Evolutionary conservation across 768 basidiomycete genomes (phyloP).

Genomic region (Kondoa malvinella): DNA sequence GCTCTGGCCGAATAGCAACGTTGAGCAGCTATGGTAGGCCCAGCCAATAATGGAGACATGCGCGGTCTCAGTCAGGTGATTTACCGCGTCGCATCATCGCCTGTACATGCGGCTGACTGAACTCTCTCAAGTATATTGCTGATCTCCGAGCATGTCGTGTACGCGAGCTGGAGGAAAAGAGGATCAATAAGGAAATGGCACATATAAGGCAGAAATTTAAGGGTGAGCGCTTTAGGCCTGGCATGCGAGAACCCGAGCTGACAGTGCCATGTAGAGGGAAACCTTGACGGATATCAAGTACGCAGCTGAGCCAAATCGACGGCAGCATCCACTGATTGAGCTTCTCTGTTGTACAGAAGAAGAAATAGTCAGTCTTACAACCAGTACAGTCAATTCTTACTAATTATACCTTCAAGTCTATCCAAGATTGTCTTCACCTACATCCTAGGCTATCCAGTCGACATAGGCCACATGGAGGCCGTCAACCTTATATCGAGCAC

Average conservation of each 20-base stretch:
- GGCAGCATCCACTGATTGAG: no score
- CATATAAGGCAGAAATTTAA: conserved; percentile 99
- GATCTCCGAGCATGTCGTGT: conserved; percentile 94
- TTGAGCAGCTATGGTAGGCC: neutral
- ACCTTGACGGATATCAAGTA: conserved; percentile 37
- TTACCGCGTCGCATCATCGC: neutral
- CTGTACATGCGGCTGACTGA: no score
- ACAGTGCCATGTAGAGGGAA: conserved; percentile 31
- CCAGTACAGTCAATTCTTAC: neutral
- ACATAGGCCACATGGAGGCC: conserved; percentile 97
- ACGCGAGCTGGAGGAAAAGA: conserved; percentile 90
- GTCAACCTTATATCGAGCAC: conserved; percentile 88
- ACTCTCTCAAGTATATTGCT: conserved; percentile 50
- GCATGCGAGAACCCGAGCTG: neutral
- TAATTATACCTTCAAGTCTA: conserved; percentile 51
- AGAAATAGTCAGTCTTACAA: conserved; percentile 1
- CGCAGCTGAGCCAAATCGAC: no score
- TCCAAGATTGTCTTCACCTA: conserved; percentile 99
- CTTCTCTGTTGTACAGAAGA: neutral
- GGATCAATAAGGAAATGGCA: conserved; percentile 99
- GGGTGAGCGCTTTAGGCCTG: conserved; percentile 38
- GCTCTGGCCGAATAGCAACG: no score
- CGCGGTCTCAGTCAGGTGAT: neutral
- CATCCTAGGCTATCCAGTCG: conserved; percentile 91
- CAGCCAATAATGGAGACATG: neutral